Conservation (phyloP, 805 yeast genomes). For the Myxozyma vanderwaltii region DNA sequence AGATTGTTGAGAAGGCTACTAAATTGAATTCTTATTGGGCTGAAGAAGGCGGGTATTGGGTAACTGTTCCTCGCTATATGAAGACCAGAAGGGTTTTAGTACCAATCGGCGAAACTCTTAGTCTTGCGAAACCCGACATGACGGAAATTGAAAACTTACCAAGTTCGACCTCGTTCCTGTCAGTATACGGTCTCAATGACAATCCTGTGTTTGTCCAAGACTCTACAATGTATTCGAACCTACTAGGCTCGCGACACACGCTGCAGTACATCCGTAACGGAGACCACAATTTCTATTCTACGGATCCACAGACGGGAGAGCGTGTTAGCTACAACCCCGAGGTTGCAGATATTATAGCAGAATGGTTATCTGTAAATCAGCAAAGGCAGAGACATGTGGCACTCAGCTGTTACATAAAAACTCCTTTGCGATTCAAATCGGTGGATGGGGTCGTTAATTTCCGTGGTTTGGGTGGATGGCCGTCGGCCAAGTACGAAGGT, state of each 20-base stretch:
- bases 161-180: constrained; percentile 45
- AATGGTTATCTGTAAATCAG: constrained; percentile 50
- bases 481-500: constrained; percentile 31
- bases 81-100: constrained; percentile 47
- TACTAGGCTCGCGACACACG: constrained; percentile 57
- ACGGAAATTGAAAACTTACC: neutral
- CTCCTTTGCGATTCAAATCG: constrained; percentile 39
- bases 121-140: constrained; percentile 55
- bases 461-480: constrained; percentile 81
- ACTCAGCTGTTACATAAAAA: neutral
- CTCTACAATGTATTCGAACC: constrained; percentile 58
- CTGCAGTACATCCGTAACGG: constrained; percentile 65
- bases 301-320: constrained; percentile 31
- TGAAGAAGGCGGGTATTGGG: constrained; percentile 46
- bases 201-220: constrained; percentile 67
- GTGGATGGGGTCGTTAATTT: constrained; percentile 72
- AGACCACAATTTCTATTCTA: constrained; percentile 80
- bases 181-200: constrained; percentile 74
- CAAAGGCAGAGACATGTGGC: constrained; percentile 55
- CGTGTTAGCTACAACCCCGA: constrained; percentile 60
- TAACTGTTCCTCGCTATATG: constrained; percentile 56
- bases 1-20: constrained; percentile 49
- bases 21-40: constrained; percentile 46
- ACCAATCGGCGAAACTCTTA: constrained; percentile 54
- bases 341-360: constrained; percentile 54